Evolutionary conservation across 768 basidiomycete genomes (phyloP).

Genomic region (Agaricus subrufescens): DNA sequence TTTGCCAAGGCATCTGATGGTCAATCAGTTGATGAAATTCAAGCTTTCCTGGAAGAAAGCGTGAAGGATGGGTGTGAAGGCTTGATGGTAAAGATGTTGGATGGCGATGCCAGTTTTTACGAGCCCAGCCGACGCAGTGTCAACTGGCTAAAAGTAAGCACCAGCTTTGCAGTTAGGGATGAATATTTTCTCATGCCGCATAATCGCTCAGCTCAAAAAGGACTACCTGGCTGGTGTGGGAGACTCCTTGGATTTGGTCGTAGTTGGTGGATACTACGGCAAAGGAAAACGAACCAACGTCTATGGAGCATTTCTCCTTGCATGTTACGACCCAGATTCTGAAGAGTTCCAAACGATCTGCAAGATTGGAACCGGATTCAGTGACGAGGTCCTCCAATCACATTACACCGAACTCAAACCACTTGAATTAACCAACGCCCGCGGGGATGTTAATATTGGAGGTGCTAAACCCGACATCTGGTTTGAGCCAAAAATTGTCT

Average conservation of each 20-base stretch:
- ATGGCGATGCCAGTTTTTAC: slow-evolving; percentile 87
- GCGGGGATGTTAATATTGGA: slow-evolving; percentile 84
- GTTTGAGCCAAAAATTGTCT: slow-evolving; percentile 96
- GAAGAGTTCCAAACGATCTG: slow-evolving; percentile 97
- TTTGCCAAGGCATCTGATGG: slow-evolving; percentile 92
- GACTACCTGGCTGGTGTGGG: slow-evolving; percentile 96
- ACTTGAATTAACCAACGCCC: slow-evolving; percentile 61
- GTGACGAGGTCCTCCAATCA: slow-evolving; percentile 79
- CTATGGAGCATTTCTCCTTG: slow-evolving; percentile 96
- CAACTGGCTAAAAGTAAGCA: slow-evolving; percentile 91
- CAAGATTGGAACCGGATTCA: slow-evolving; percentile 99
- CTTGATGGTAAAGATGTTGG: slow-evolving; percentile 99
- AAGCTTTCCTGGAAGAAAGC: slow-evolving; percentile 90
- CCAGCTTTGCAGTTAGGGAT: neutral
- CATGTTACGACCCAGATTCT: slow-evolving; percentile 91
- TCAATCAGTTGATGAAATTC: slow-evolving; percentile 90
- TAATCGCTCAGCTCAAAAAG: slow-evolving; percentile 78
- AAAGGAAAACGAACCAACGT: slow-evolving; percentile 97
- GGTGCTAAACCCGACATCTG: slow-evolving; percentile 96
- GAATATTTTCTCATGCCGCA: slow-evolving; percentile 1
- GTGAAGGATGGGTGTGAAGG: slow-evolving; percentile 99
- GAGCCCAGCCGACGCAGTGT: slow-evolving; percentile 94
- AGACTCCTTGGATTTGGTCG: slow-evolving; percentile 95
- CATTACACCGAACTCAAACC: slow-evolving; percentile 83
- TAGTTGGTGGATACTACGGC: slow-evolving; percentile 96